Base-by-base conservation (phyloP, 345 rosid genomes). In the Salix caprea region DNA sequence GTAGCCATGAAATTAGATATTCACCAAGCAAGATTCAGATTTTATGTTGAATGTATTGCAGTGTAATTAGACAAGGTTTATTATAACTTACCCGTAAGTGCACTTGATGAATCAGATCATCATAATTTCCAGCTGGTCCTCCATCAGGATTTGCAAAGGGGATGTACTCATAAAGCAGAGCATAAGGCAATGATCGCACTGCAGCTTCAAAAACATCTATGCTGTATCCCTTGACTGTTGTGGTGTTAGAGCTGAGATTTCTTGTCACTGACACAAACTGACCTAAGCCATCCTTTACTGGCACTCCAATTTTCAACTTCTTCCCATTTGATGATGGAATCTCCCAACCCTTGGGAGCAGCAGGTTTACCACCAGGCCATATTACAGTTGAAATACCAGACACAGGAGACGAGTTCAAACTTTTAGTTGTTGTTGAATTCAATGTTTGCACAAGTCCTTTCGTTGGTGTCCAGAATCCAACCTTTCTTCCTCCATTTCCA, bases 391-490 rank as follows among this genome's bases (percentile, higher is more conserved):
- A 75, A 7, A 83, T 46, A 26, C 50, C 36, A 61, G 67, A 50
- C 54, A 30, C n/a, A 37, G 28, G 26, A 28, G 24, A 19, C 9
- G 24, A 54, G 8, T 21, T 21, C 5, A 7, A 7, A 21, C 61
- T 21, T 34, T 6, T 18, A 6, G 36, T 19, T 30, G 4, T 5
- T 19, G 21, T 26, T 58, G 73, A 23, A 14, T 54, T 68, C 54
- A 78, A 13, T 10, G 13, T 40, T 23, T n/a, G 23, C 7, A 13
- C 1, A 2, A 85, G 72, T 69, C 78, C 82, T 3, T 68, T 44
- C 12, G 61, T 19, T 11, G 58, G 46, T 2, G 80, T 82, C 90
- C 88, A 88, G 60, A 78, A 86, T 32, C 91, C 90, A 0, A 85
- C 44, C 14, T 36, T 50, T 76, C 69, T 73, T 26, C 61, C 76